These are phyloP conservation scores for Paxillus rubicundulus DNA, from an alignment of 768 basidiomycete species.

Conservation along the genomic window DNA sequence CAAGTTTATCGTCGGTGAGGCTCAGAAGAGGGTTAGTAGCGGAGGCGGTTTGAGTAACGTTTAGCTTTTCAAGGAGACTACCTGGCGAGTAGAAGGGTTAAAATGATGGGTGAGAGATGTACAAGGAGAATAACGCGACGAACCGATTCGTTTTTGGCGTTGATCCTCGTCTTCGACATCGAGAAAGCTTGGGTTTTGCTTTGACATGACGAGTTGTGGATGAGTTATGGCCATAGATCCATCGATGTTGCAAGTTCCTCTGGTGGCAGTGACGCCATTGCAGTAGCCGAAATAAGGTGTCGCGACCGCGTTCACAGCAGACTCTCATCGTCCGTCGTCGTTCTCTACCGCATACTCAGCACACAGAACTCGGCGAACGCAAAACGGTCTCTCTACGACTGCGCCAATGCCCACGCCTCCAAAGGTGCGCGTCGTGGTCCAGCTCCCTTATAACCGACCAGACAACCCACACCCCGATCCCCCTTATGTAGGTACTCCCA, in stretches of 20 bases:
- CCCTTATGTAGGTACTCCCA: slow-evolving; percentile 52
- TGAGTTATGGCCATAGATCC: background rate
- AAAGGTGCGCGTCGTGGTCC: slow-evolving; percentile 69
- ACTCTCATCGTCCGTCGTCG: no score
- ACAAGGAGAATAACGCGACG: slow-evolving; percentile 1
- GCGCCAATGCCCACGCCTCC: slow-evolving; percentile 26
- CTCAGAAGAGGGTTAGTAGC: slow-evolving; percentile 28
- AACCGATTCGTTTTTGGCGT: slow-evolving; percentile 43
- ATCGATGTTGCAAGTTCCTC: no score
- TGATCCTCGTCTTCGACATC: slow-evolving; percentile 50
- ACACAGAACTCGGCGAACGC: background rate
- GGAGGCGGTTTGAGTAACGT: slow-evolving; percentile 17
- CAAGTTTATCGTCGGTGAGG: slow-evolving; percentile 36
- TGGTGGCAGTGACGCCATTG: no score
- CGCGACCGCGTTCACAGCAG: no score
- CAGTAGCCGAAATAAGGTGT: no score
- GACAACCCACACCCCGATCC: slow-evolving; percentile 67
- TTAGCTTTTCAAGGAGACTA: slow-evolving; percentile 40
- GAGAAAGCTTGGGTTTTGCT: slow-evolving; percentile 23
- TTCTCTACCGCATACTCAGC: background rate
- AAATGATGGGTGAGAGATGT: background rate
- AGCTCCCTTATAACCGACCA: slow-evolving; percentile 76
- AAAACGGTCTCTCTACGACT: background rate
- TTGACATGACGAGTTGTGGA: slow-evolving; percentile 10
- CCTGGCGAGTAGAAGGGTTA: slow-evolving; percentile 28